Evolutionary conservation across 2,329 filamentous ascomycete species (phyloP).

Genomic region (Aureobasidium zeae): DNA sequence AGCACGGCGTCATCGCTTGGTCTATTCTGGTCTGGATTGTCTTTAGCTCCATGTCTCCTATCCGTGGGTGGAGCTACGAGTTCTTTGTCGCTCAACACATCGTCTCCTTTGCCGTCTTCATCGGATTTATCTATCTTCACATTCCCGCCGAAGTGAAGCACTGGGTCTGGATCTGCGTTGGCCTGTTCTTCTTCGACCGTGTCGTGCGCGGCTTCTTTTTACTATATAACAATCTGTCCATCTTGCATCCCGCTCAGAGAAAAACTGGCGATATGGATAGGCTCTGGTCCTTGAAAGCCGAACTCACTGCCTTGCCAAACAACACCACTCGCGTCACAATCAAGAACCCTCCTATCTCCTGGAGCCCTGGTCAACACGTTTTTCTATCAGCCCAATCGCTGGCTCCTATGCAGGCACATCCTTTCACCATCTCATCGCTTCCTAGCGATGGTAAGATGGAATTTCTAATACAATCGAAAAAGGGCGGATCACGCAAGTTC

Average conservation of each 20-base stretch:
- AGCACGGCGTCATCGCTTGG: conserved; percentile 60
- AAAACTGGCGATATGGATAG: conserved; percentile 14
- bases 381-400: conserved; percentile 51
- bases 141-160: conserved; percentile 47
- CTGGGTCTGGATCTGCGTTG: conserved; percentile 58
- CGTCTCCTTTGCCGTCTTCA: conserved; percentile 49
- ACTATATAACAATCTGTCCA: conserved; percentile 33
- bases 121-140: conserved; percentile 56
- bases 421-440: conserved; percentile 53
- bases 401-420: conserved; percentile 52
- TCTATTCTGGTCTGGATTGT: conserved; percentile 56
- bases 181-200: conserved; percentile 54
- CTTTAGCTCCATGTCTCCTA: conserved; percentile 52
- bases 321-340: conserved; percentile 50
- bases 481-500: conserved; percentile 44
- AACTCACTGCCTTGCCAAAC: conserved; percentile 38
- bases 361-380: conserved; percentile 55
- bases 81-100: conserved; percentile 62
- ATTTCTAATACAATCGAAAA: conserved; percentile 47
- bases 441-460: conserved; percentile 47
- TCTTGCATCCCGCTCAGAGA: conserved; percentile 31
- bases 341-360: conserved; percentile 45
- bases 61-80: conserved; percentile 60
- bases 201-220: conserved; percentile 37
- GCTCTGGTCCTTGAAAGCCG: conserved; percentile 16